Evolutionary conservation across 768 basidiomycete species (phyloP), one percentile per base, ranked within the genome.

Genomic region (Royoungia palumana): DNA sequence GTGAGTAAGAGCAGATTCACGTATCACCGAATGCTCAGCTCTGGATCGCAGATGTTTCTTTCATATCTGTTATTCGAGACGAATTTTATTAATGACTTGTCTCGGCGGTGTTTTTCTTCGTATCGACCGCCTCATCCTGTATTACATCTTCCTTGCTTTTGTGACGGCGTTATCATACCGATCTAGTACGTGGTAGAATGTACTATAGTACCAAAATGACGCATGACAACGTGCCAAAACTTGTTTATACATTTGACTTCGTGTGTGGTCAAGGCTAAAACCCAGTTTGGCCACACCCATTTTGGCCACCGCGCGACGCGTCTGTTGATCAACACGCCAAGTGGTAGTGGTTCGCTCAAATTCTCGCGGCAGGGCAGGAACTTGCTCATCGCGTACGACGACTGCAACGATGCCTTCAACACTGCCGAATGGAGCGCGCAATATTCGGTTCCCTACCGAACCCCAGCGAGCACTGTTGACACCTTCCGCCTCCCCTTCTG

Each of bases 401-500:
- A 28, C 32, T 3, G 36, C 25, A 45, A 42, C 28, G 21, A 62
- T 56, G 62, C 48, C 59, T 14, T 19, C 51, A 28, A 30, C 22
- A 11, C 17, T 41, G 3, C 19, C 41, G 19, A 49, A 25, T 34
- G 44, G 41, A 32, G 6, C 9, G 13, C 20, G 5, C 17, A 24
- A 39, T 21, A 20, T 5, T 5, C 61, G 44, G 35, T 25, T 52
- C 28, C 44, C 53, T 13, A 28, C 21, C 32, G 56, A 49, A 45
- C 61, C 63, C 3, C 46, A 16, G 2, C 49, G 57, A 34, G 38
- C 38, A 14, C 36, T 62, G 37, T 41, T 62, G 44, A 61, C 64
- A 21, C 66, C 64, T 4, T 66, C 61, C 20, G 55, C 60, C 16
- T 66, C 65, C 19, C 63, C 67, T 28, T 67, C 67, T 8, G 41